Evolutionary conservation across 306 rosid species (phyloP).

Genomic region (Benincasa hispida): DNA sequence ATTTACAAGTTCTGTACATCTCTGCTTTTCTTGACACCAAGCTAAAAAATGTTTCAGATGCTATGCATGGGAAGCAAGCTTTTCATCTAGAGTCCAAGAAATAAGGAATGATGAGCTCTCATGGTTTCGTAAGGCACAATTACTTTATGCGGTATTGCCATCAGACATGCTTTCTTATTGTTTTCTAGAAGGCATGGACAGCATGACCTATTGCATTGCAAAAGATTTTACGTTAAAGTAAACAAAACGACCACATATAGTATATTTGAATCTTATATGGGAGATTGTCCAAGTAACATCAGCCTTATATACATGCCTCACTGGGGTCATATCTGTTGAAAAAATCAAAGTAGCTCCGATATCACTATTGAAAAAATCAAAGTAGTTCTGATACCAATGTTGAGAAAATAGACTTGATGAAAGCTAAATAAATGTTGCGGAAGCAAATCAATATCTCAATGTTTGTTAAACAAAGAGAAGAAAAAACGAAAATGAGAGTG

Average conservation of each 20-base stretch:
- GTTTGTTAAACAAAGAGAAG: no score
- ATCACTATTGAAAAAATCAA: no score
- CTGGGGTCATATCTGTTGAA: no score
- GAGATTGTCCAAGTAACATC: neutral
- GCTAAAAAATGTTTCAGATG: slow-evolving; percentile 48
- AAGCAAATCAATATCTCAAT: no score
- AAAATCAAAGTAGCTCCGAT: no score
- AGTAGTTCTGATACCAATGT: no score
- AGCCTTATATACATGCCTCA: neutral
- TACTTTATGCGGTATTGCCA: slow-evolving; percentile 57
- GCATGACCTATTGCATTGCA: neutral
- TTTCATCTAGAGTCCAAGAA: slow-evolving; percentile 52
- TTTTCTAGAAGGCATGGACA: neutral
- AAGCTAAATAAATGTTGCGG: no score
- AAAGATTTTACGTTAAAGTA: neutral
- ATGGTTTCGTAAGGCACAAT: slow-evolving; percentile 58
- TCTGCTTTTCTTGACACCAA: slow-evolving; percentile 8
- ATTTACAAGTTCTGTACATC: neutral
- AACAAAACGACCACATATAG: neutral
- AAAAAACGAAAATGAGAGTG: no score
- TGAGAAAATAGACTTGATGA: no score
- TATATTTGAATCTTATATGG: neutral
- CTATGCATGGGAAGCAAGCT: slow-evolving; percentile 90
- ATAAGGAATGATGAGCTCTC: slow-evolving; percentile 52
- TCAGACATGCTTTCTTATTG: slow-evolving; percentile 9